Evolutionary conservation across 75 land plant genomes (phyloP).

Genomic region (Selaginella moellendorffii): DNA sequence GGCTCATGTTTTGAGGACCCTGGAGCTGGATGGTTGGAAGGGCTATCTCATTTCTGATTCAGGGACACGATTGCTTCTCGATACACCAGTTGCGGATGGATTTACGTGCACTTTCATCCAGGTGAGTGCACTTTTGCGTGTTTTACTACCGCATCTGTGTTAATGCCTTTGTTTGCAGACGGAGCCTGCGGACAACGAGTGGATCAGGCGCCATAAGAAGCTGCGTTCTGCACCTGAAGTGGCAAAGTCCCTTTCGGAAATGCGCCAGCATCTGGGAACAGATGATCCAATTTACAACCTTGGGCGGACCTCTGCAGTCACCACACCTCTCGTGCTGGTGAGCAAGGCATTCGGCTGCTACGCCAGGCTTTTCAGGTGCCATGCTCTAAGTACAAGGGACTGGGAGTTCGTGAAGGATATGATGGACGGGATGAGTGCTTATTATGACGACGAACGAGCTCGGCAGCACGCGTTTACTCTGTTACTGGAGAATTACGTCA

Average conservation of each 20-base stretch:
- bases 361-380: not conserved
- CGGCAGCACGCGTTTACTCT: not conserved
- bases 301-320: not conserved
- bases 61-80: not conserved
- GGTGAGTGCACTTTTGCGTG: not conserved
- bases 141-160: not conserved
- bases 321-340: not conserved
- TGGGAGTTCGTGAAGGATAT: not conserved
- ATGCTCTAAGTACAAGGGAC: not conserved
- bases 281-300: not conserved
- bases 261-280: constrained; percentile 2
- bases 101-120: not conserved
- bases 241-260: constrained; percentile 1
- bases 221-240: not conserved
- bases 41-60: not conserved
- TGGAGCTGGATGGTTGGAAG: not conserved
- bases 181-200: not conserved
- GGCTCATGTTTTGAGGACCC: not conserved
- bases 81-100: not conserved
- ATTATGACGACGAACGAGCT: not conserved
- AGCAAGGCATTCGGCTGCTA: not conserved
- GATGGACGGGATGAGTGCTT: not conserved
- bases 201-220: not conserved
- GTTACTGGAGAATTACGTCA: not conserved
- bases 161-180: not conserved